Evolutionary conservation across 345 rosid genomes (phyloP).

Genomic region (Psidium friedrichsthalianum): DNA sequence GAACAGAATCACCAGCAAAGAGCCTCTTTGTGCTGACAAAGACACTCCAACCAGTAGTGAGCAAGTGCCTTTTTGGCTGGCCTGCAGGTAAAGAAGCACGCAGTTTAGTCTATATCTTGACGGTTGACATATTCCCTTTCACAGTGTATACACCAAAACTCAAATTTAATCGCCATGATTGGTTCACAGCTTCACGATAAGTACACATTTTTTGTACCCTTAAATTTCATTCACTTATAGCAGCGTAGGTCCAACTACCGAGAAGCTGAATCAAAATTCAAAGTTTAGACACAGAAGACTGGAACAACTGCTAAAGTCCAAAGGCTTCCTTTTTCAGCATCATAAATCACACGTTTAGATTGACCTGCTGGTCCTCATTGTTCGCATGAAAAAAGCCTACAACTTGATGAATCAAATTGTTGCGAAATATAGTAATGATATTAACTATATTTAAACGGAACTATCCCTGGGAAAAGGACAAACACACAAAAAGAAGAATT

Average conservation of each 20-base stretch:
- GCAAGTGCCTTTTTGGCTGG: constrained; percentile 84
- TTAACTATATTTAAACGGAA: neutral
- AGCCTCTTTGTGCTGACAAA: constrained; percentile 91
- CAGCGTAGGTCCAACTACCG: neutral
- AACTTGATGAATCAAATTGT: neutral
- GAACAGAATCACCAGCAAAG: constrained; percentile 89
- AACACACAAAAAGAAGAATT: neutral
- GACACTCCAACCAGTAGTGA: constrained; percentile 96
- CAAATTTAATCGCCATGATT: neutral
- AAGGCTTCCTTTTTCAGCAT: neutral
- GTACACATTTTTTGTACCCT: neutral
- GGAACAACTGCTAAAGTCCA: neutral
- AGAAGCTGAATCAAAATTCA: neutral
- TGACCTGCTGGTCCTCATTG: neutral
- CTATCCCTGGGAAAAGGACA: neutral
- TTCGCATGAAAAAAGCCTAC: neutral
- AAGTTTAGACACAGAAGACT: neutral
- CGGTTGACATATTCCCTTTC: neutral
- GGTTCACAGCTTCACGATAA: neutral
- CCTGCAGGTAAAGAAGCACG: constrained; percentile 27
- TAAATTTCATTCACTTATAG: neutral
- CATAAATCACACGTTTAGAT: neutral
- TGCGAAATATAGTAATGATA: neutral
- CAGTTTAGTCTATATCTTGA: neutral
- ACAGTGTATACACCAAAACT: neutral